Base-by-base conservation (phyloP, 2,329 filamentous ascomycete species). In the Fusarium tricinctum region DNA sequence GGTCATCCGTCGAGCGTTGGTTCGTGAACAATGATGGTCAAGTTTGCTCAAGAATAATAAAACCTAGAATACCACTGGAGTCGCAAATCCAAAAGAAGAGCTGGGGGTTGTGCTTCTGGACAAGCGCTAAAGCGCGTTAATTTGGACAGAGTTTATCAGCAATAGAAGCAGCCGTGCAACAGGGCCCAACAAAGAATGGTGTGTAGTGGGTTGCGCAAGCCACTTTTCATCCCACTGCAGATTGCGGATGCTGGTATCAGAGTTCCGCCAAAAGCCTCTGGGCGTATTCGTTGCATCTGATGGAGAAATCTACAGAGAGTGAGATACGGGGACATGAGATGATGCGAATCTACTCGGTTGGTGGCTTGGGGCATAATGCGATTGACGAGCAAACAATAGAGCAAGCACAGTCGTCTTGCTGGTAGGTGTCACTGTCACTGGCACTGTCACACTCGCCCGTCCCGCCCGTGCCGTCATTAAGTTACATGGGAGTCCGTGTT, bases 381-480 rank as follows among this genome's bases (percentile, higher is more conserved):
- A 12, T 30, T 33, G 30, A 14, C 14, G 30, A 15, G 14, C 30
- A 33, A 33, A 33, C 13, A 38, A 35, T 5, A n/a, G 8, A 30
- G 13, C 28, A 56, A n/a, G 7, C 42, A 61, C 35, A 54, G 33
- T 47, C 32, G 13, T 43, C 22, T 59, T 22, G 19, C 38, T 46
- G 42, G 30, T 35, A n/a, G 6, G 33, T 28, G 30, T 50, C 50
- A 32, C 44, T 23, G 23, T 23, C 23, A 8, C 23, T 23, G 23
- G 7, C 22, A 22, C 22, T n/a, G n/a, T 22, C 58, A 32, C 44
- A 23, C 14, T 44, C n/a, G 12, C 51, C 56, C 48, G 58, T 44
- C n/a, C 59, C 59, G 49, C n/a, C 59, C 59, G 49, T 30, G 43
- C 43, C 58, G 59, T 28, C 38, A 38, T 23, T 23, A n/a, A n/a